These are phyloP conservation scores for Tetracladium maxilliforme DNA, from an alignment of 2,329 filamentous ascomycete species.

Conservation along the genomic window DNA sequence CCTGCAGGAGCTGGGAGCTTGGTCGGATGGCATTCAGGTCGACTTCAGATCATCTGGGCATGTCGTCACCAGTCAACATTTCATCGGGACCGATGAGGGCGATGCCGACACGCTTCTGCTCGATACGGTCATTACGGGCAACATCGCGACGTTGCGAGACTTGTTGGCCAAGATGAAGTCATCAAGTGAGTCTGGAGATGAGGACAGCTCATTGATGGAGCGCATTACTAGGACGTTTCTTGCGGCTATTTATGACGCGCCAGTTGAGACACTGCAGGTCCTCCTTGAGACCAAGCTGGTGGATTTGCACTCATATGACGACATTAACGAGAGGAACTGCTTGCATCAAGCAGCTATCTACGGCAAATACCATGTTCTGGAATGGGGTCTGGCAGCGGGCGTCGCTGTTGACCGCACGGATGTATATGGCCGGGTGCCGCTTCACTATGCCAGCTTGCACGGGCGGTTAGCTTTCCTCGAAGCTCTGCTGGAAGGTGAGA, in stretches of 20 bases:
- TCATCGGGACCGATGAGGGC: slow-evolving; percentile 67
- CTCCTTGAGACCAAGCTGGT: slow-evolving; percentile 72
- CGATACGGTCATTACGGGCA: slow-evolving; percentile 74
- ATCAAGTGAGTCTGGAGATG: slow-evolving; percentile 38
- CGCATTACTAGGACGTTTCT: slow-evolving; percentile 83
- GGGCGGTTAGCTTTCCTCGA: slow-evolving; percentile 75
- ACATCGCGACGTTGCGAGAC: slow-evolving; percentile 63
- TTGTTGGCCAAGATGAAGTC: slow-evolving; percentile 60
- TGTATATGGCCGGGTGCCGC: slow-evolving; percentile 82
- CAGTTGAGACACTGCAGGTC: slow-evolving; percentile 58
- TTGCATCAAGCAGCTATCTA: slow-evolving; percentile 95
- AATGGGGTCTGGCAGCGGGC: slow-evolving; percentile 56
- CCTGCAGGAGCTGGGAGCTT: slow-evolving; percentile 83
- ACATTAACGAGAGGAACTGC: slow-evolving; percentile 95
- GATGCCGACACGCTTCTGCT: slow-evolving; percentile 81
- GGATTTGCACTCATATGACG: slow-evolving; percentile 85
- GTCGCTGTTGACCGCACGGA: slow-evolving; percentile 73
- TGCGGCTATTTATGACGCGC: slow-evolving; percentile 74
- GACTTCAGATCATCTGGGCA: slow-evolving; percentile 50
- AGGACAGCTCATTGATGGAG: slow-evolving; percentile 45
- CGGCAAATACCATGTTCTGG: slow-evolving; percentile 65
- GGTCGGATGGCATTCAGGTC: slow-evolving; percentile 92
- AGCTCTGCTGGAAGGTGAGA: slow-evolving; percentile 48
- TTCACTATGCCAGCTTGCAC: slow-evolving; percentile 96
- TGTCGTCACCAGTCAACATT: slow-evolving; percentile 49